phyloP scores from a whole-genome alignment of 2,329 filamentous ascomycete genomes.

The Venturia carpophila region DNA sequence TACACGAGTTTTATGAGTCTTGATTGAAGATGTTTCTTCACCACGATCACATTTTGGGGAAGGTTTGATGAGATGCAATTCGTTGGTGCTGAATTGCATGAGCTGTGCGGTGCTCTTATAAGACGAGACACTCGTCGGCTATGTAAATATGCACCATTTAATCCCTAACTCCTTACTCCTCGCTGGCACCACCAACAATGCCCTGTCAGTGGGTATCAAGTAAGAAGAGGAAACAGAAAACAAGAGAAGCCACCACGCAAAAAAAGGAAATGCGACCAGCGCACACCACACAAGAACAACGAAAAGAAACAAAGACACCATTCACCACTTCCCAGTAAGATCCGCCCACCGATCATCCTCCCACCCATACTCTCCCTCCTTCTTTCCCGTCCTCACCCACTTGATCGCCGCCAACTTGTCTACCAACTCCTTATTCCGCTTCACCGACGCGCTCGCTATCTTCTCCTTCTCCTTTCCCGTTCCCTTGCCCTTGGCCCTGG shows the following conservation, averaged over 20 bases:
- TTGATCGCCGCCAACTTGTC: not conserved
- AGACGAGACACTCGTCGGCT: not conserved
- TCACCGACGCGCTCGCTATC: not conserved
- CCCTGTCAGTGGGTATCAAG: not conserved
- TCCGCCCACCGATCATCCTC: conserved; percentile 1
- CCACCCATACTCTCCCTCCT: not conserved
- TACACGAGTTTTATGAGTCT: conserved; percentile 1
- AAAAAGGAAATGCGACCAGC: not conserved
- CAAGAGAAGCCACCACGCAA: not conserved
- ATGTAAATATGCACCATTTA: not conserved
- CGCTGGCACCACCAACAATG: not conserved
- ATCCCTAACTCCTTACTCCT: not conserved
- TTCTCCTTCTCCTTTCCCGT: not conserved
- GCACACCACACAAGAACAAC: not conserved
- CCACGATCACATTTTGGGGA: not conserved
- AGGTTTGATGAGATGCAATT: not conserved
- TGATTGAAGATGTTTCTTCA: not conserved
- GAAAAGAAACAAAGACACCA: not conserved
- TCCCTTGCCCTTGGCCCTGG: not conserved
- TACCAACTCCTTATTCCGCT: not conserved
- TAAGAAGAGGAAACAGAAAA: not conserved
- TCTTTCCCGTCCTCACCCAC: not conserved
- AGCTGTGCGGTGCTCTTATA: not conserved
- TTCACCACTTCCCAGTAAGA: not conserved
- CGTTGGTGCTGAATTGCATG: not conserved